phyloP scores from a whole-genome alignment of 768 basidiomycete species.

The Termitomyces sp. region DNA sequence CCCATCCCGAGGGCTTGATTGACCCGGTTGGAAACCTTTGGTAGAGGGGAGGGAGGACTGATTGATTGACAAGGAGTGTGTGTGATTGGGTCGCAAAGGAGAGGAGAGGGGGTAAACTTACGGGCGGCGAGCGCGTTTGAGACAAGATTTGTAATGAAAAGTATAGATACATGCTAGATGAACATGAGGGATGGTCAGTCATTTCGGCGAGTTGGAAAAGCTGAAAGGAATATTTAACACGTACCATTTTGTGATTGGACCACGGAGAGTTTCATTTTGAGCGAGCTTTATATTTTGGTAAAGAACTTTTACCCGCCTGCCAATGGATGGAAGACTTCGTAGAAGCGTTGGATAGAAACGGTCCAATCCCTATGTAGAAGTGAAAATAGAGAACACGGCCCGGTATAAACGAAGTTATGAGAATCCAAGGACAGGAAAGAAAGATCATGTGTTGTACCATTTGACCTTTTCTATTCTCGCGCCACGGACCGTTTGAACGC shows the following conservation, averaged over 20 bases:
- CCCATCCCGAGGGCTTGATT: conserved; percentile 37
- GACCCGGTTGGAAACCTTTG: conserved; percentile 30
- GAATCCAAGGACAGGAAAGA: background rate
- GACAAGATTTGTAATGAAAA: background rate
- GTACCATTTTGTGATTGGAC: conserved; percentile 1
- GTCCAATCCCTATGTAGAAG: background rate
- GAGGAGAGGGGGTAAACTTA: conserved; percentile 1
- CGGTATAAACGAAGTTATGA: conserved; percentile 1
- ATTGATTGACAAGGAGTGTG: background rate
- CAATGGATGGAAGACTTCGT: background rate
- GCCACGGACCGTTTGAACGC: background rate
- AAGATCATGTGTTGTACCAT: conserved; percentile 10
- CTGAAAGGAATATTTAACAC: background rate
- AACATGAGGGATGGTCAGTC: background rate
- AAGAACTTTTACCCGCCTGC: too few species aligned
- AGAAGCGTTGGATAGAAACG: background rate
- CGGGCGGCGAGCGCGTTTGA: conserved; percentile 2
- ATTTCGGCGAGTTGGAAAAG: background rate
- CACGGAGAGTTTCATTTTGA: background rate
- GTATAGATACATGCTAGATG: background rate
- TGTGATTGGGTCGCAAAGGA: background rate
- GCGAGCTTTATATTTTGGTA: background rate
- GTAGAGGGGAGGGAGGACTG: conserved; percentile 29
- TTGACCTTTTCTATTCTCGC: conserved; percentile 1
- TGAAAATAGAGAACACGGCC: background rate